These are phyloP conservation scores for Penicillium griseofulvum DNA, from an alignment of 2,329 filamentous ascomycete species.

Conservation along the genomic window DNA sequence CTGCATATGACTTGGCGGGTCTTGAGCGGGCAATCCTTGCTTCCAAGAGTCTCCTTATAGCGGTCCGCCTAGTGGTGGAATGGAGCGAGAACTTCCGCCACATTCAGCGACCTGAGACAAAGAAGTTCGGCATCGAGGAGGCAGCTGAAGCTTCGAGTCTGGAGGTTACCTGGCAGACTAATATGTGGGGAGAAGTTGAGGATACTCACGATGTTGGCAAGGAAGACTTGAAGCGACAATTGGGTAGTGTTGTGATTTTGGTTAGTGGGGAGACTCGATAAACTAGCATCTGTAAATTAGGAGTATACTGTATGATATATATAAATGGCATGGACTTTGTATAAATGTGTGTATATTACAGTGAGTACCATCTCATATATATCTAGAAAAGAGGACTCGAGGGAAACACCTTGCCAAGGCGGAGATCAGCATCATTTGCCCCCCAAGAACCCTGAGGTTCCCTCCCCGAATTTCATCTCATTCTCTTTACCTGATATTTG, in stretches of 20 bases:
- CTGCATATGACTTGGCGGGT: slow-evolving; percentile 78
- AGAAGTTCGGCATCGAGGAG: slow-evolving; percentile 74
- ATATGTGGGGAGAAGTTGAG: slow-evolving; percentile 93
- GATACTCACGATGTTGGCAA: slow-evolving; percentile 96
- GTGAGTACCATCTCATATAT: neutral
- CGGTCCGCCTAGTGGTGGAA: slow-evolving; percentile 73
- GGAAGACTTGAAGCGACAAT: slow-evolving; percentile 81
- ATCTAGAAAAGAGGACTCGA: neutral
- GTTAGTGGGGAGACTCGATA: slow-evolving; percentile 59
- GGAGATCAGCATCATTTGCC: slow-evolving; percentile 10
- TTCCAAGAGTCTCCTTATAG: slow-evolving; percentile 80
- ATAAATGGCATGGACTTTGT: neutral
- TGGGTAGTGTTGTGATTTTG: slow-evolving; percentile 81
- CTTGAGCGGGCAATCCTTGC: slow-evolving; percentile 81
- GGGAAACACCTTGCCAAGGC: slow-evolving; percentile 7
- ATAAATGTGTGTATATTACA: slow-evolving; percentile 5
- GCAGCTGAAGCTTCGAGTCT: slow-evolving; percentile 73
- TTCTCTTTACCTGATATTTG: neutral
- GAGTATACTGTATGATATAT: slow-evolving; percentile 11
- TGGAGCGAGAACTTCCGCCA: slow-evolving; percentile 75
- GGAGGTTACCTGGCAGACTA: slow-evolving; percentile 87
- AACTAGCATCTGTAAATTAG: neutral
- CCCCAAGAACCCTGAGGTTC: slow-evolving; percentile 3
- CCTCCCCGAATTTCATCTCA: neutral
- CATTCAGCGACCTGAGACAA: slow-evolving; percentile 42